A percentile compares a stretch with the other conserved stretches of the same genome.
Conservation (phyloP, 1,284 basidiomycete species). For the Tilletiaria anomala region DNA sequence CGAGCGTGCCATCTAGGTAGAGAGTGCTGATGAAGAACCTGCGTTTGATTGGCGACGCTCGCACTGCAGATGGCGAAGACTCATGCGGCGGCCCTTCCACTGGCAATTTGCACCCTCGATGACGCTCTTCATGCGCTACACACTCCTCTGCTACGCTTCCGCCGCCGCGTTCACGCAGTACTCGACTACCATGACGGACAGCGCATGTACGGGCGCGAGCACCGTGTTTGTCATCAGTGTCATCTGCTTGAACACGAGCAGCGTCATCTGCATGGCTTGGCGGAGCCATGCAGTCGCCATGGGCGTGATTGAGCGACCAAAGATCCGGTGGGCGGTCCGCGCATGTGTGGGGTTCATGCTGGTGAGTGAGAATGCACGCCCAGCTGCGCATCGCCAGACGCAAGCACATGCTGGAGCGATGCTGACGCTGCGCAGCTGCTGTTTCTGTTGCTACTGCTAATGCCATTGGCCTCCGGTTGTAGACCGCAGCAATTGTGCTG, state of each 20-base stretch:
- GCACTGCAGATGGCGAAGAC: background rate
- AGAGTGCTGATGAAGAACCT: no score
- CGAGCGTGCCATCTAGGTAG: no score
- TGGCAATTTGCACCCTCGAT: background rate
- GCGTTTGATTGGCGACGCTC: no score
- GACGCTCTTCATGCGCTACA: background rate
- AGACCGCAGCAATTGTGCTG: no score
- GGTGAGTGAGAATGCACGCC: no score
- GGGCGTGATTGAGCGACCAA: background rate
- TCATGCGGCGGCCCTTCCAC: background rate
- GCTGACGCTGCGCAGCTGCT: no score
- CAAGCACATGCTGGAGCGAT: no score
- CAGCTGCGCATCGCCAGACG: no score
- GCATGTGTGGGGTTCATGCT: no score
- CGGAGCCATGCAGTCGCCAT: background rate
- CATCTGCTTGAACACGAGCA: background rate
- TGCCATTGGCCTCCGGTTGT: no score
- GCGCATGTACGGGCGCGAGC: background rate
- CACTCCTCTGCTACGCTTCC: background rate
- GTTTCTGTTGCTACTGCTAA: no score
- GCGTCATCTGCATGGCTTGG: background rate
- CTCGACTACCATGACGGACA: background rate
- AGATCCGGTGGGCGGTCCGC: background rate
- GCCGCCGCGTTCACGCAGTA: background rate
- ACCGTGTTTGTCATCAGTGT: background rate